Conservation (phyloP, 306 rosid genomes). For the Datisca glomerata region DNA sequence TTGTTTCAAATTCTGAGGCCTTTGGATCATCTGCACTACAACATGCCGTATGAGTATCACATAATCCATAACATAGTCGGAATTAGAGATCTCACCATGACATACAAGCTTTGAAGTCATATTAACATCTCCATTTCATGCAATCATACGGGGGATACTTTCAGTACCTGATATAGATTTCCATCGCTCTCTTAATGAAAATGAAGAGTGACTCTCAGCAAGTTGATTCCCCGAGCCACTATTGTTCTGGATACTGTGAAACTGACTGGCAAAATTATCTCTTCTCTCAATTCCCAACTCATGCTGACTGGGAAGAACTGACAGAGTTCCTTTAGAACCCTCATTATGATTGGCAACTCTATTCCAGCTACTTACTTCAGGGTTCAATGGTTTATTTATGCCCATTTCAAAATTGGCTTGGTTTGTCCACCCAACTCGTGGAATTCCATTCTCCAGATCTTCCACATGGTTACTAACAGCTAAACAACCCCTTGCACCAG, state of each 20-base stretch:
- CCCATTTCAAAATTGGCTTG: constrained; percentile 42
- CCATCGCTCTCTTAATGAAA: constrained; percentile 66
- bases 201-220: constrained; percentile 35
- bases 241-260: constrained; percentile 35
- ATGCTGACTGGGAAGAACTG: constrained; percentile 43
- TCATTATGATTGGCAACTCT: constrained; percentile 44
- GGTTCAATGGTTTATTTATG: constrained; percentile 26
- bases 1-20: constrained; percentile 17
- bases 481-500: constrained; percentile 36
- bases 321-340: constrained; percentile 45
- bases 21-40: constrained; percentile 19
- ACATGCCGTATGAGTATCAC: constrained; percentile 5
- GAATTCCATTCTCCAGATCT: constrained; percentile 42
- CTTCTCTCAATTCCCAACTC: constrained; percentile 53
- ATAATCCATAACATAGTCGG: constrained; percentile 7
- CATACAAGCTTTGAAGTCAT: constrained; percentile 35
- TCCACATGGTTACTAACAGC: constrained; percentile 38
- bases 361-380: constrained; percentile 41
- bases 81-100: constrained; percentile 38
- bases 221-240: constrained; percentile 36
- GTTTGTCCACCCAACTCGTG: constrained; percentile 46
- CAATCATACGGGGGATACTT: constrained; percentile 34
- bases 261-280: constrained; percentile 41
- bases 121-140: constrained; percentile 40
- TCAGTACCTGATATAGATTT: constrained; percentile 50